These are phyloP conservation scores for Nitzschia sp. DNA, from an alignment of 108 stramenopile species.

Conservation along the genomic window DNA sequence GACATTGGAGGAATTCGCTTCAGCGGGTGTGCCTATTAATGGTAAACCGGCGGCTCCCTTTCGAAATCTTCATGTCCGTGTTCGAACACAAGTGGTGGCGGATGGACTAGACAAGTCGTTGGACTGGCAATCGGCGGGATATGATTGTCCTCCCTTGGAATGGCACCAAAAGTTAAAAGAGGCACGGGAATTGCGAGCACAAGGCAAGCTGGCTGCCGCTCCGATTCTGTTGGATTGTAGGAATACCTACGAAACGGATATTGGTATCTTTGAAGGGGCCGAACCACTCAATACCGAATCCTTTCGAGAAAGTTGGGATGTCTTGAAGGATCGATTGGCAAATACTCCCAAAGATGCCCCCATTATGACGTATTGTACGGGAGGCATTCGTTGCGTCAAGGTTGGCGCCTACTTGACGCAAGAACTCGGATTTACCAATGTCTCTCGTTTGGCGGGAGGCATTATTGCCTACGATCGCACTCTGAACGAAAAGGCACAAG, in stretches of 20 bases:
- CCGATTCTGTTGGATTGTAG: slow-evolving; percentile 85
- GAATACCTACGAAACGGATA: slow-evolving; percentile 91
- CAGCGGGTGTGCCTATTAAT: slow-evolving; percentile 51
- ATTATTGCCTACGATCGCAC: slow-evolving; percentile 93
- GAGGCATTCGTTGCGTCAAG: slow-evolving; percentile 86
- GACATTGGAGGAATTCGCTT: slow-evolving; percentile 61
- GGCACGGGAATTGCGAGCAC: slow-evolving; percentile 37
- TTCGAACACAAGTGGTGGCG: slow-evolving; percentile 91
- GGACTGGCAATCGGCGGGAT: slow-evolving; percentile 89
- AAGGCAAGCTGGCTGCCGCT: slow-evolving; percentile 3
- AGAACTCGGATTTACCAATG: slow-evolving; percentile 93
- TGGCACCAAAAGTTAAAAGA: slow-evolving; percentile 92
- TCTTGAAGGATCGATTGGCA: slow-evolving; percentile 71
- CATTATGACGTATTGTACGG: slow-evolving; percentile 96
- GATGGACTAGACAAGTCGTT: slow-evolving; percentile 88
- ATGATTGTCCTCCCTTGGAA: slow-evolving; percentile 90
- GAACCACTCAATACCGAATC: slow-evolving; percentile 88
- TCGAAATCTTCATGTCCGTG: slow-evolving; percentile 85
- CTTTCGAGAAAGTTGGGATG: slow-evolving; percentile 92
- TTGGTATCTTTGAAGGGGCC: slow-evolving; percentile 90
- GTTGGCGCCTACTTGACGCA: slow-evolving; percentile 92
- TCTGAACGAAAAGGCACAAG: slow-evolving; percentile 57
- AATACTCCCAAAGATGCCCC: slow-evolving; percentile 87
- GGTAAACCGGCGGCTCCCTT: slow-evolving; percentile 74
- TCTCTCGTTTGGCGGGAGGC: slow-evolving; percentile 90